A percentile compares a stretch with the other conserved stretches of the same genome.
These are phyloP conservation scores for Catunica adiposa DNA, from an alignment of 2,329 filamentous ascomycete species.

Conservation along the genomic window DNA sequence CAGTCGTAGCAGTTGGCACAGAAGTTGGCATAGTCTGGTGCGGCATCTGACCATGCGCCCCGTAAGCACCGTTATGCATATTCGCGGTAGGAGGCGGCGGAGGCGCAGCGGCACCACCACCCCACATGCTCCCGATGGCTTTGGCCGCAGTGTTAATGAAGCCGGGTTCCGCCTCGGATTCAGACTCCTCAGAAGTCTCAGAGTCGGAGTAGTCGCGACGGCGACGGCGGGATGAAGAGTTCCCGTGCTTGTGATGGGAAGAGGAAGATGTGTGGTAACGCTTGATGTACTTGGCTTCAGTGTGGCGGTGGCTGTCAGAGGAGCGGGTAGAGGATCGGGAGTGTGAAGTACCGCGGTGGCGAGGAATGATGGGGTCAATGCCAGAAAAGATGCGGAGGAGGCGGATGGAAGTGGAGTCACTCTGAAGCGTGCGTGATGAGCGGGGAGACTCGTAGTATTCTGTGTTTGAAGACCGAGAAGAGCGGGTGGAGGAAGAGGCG, in stretches of 20 bases:
- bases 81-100: neutral
- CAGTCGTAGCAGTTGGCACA: neutral
- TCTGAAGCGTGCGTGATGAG: slow-evolving; percentile 5
- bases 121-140: neutral
- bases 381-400: slow-evolving; percentile 14
- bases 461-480: neutral
- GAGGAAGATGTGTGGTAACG: too few species aligned
- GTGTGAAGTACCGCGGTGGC: neutral
- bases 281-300: neutral
- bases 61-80: neutral
- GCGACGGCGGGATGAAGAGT: neutral
- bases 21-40: neutral
- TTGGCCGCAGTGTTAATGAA: slow-evolving; percentile 25
- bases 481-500: neutral
- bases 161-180: slow-evolving; percentile 5
- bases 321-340: neutral
- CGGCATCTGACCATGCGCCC: neutral
- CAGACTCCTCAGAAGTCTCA: slow-evolving; percentile 2
- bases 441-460: slow-evolving; percentile 5
- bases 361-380: slow-evolving; percentile 13
- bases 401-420: slow-evolving; percentile 6
- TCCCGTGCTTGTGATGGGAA: neutral
- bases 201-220: neutral
- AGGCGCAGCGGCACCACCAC: neutral
- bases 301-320: neutral